A percentile compares a stretch with the other conserved stretches of the same genome.
These are phyloP conservation scores for Lathyrus tuberosus DNA, from an alignment of 306 rosid species.

Conservation along the genomic window DNA sequence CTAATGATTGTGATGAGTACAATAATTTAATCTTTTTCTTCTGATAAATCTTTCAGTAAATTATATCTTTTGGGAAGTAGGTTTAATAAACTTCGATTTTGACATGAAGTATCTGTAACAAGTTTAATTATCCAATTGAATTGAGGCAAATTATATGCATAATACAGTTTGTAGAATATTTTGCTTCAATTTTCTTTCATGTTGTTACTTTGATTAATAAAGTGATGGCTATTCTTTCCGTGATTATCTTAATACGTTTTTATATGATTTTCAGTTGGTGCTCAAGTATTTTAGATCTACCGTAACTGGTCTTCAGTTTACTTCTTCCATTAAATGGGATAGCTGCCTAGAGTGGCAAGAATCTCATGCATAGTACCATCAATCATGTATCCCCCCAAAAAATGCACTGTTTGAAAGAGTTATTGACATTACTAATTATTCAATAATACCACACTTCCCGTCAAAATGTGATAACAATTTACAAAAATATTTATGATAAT, in stretches of 20 bases:
- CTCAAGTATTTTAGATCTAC: not conserved
- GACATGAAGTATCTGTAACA: constrained; percentile 27
- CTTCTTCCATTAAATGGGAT: not conserved
- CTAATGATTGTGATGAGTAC: constrained; percentile 30
- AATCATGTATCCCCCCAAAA: no score
- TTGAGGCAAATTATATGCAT: constrained; percentile 33
- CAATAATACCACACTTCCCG: no score
- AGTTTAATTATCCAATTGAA: constrained; percentile 35
- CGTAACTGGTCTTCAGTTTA: not conserved
- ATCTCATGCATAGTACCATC: no score
- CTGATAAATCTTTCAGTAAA: constrained; percentile 24
- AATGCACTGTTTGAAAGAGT: no score
- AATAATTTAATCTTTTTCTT: constrained; percentile 15
- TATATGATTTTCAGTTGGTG: not conserved
- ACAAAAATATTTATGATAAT: no score
- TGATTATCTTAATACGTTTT: not conserved
- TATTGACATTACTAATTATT: no score
- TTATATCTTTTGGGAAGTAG: constrained; percentile 27
- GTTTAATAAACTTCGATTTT: constrained; percentile 37
- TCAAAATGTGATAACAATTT: no score
- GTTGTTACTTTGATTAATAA: not conserved
- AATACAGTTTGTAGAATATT: not conserved
- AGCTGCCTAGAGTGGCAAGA: not conserved
- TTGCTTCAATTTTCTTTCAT: constrained; percentile 5
- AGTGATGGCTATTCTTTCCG: not conserved